Evolutionary conservation across 1,284 basidiomycete species (phyloP).

Genomic region (Filobasidium uniguttulatum): DNA sequence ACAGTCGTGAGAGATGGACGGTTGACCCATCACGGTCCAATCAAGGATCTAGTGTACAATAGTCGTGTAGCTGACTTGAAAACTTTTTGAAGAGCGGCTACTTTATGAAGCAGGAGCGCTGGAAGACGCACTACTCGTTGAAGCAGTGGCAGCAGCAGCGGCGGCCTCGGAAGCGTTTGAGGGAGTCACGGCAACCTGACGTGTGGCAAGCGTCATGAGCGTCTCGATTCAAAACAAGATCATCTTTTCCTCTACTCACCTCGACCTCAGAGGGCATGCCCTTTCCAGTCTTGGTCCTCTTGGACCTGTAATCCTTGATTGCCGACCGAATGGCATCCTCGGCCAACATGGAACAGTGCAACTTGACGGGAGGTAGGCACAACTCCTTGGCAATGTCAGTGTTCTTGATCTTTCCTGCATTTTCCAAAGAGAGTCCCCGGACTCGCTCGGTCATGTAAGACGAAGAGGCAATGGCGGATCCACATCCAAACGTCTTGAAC

Average conservation of each 20-base stretch:
- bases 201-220: too few relatives aligned
- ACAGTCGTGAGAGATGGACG: too few relatives aligned
- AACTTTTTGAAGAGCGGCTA: too few relatives aligned
- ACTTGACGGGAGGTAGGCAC: slow-evolving; percentile 85
- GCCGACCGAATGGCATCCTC: slow-evolving; percentile 96
- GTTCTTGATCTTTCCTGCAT: slow-evolving; percentile 94
- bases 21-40: too few relatives aligned
- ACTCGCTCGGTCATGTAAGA: slow-evolving; percentile 98
- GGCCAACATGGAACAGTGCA: slow-evolving; percentile 66
- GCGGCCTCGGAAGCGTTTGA: neutral
- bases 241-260: neutral
- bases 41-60: too few relatives aligned
- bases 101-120: too few relatives aligned
- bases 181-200: neutral
- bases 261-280: neutral
- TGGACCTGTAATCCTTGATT: slow-evolving; percentile 78
- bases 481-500: slow-evolving; percentile 86
- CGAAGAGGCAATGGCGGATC: slow-evolving; percentile 92
- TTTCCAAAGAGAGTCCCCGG: slow-evolving; percentile 83
- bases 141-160: too few relatives aligned
- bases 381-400: slow-evolving; percentile 98
- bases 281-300: slow-evolving; percentile 47
- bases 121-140: too few relatives aligned
- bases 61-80: too few relatives aligned
- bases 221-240: too few relatives aligned